Base-by-base conservation (phyloP, 106 monocot species). In the Apostasia shenzhenica region DNA sequence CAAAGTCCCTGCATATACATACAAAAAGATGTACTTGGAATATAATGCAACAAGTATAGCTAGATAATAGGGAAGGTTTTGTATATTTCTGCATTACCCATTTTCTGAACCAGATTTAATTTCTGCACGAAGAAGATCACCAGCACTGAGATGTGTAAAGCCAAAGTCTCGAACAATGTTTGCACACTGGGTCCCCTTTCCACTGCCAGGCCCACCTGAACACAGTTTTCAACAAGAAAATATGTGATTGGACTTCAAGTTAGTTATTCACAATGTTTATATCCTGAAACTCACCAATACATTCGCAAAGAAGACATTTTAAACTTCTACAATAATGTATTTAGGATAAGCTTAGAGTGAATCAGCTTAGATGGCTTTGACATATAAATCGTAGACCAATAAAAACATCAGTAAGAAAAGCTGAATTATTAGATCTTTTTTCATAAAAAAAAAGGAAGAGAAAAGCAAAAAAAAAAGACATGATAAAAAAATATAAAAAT, bases 101-200 rank as follows among this genome's bases (percentile, higher is more conserved):
- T 70, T 70, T 55, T 56, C 56, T 43, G 69, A 70, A 54, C 69
- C 69, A 45, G 69, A 70, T 45, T 44, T 45, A 43, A 70, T 70
- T 46, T 70, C 69, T 44, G 69, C 69, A 57, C 69, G 69, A 8
- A 70, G 69, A 70, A 70, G 69, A 57, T 70, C 69, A 8, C 69
- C 69, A 0, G 69, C 69, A 57, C 69, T 70, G 45, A 70, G 69
- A 70, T 70, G 69, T 1, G 69, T 70, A 47, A 70, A 70, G 43
- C 69, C 69, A 70, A 55, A 70, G 4, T 46, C 43, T 42, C 45
- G 56, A n/a, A 70, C 69, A 57, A 70, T 70, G 9, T 70, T 70
- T 57, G 69, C 56, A 70, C 69, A 70, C 14, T 70, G 69, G 5
- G 69, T 70, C 14, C 69, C 69, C 46, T 70, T 70, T 70, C 69